Evolutionary conservation across 2,329 filamentous ascomycete species (phyloP).

Genomic region (Hypoxylon sp.): DNA sequence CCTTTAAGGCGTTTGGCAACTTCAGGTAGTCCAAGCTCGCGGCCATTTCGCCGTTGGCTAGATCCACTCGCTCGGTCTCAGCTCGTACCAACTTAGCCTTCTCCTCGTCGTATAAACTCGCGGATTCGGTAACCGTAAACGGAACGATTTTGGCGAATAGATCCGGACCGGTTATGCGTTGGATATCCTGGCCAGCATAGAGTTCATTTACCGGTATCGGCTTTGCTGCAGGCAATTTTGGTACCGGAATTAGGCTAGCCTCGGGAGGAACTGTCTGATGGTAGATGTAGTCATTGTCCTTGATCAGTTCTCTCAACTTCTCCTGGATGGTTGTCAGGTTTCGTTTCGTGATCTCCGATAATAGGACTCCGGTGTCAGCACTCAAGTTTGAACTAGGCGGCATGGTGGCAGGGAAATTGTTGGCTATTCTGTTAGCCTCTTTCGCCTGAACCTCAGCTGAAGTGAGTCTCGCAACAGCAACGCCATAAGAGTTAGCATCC

Average conservation of each 20-base stretch:
- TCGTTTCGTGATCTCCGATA: constrained; percentile 86
- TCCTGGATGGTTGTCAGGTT: constrained; percentile 85
- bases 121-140: constrained; percentile 94
- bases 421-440: constrained; percentile 81
- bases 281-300: constrained; percentile 99
- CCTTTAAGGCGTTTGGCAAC: constrained; percentile 87
- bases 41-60: constrained; percentile 94
- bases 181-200: constrained; percentile 96
- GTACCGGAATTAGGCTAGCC: constrained; percentile 81
- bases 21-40: constrained; percentile 94
- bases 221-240: constrained; percentile 94
- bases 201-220: constrained; percentile 96
- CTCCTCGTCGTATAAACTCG: constrained; percentile 97
- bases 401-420: constrained; percentile 82
- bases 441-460: constrained; percentile 82
- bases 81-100: constrained; percentile 95
- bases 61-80: constrained; percentile 92
- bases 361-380: constrained; percentile 78
- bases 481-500: constrained; percentile 86
- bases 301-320: constrained; percentile 78
- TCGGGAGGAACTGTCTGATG: constrained; percentile 92
- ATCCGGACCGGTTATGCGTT: constrained; percentile 95
- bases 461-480: constrained; percentile 84
- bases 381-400: constrained; percentile 85
- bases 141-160: constrained; percentile 97